phyloP scores from a whole-genome alignment of 202 grass and related monocot species.

The Carex arenaria region DNA sequence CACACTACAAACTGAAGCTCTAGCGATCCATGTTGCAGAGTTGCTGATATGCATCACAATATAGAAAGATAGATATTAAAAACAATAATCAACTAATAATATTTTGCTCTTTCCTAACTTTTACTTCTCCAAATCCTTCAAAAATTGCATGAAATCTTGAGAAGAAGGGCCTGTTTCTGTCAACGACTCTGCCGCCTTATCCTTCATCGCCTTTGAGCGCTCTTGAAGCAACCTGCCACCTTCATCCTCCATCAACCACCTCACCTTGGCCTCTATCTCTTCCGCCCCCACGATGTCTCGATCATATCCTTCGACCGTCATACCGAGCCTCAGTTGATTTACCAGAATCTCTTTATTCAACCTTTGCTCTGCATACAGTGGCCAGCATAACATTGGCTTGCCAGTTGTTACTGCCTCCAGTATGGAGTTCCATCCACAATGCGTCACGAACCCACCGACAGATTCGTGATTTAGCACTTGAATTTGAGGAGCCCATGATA shows the following conservation, averaged over 20 bases:
- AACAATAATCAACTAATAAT: too few species aligned
- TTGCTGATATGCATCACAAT: too few species aligned
- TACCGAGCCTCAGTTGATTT: slow-evolving; percentile 20
- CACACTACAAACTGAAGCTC: too few species aligned
- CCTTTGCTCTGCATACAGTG: slow-evolving; percentile 46
- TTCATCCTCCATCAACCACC: slow-evolving; percentile 43
- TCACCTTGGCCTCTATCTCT: slow-evolving; percentile 51
- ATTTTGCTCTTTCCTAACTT: too few species aligned
- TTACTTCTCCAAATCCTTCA: too few species aligned
- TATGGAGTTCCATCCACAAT: slow-evolving; percentile 42
- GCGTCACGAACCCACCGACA: slow-evolving; percentile 24
- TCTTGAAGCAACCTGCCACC: slow-evolving; percentile 23
- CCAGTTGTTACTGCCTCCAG: slow-evolving; percentile 37
- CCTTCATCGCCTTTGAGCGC: background rate
- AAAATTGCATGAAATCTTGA: too few species aligned
- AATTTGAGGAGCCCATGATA: slow-evolving; percentile 54
- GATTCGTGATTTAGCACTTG: slow-evolving; percentile 41
- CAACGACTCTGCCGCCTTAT: slow-evolving; percentile 14
- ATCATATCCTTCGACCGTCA: slow-evolving; percentile 41
- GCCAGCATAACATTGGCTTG: slow-evolving; percentile 53
- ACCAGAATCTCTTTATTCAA: slow-evolving; percentile 43
- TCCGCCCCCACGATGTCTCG: slow-evolving; percentile 16
- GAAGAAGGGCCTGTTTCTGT: slow-evolving; percentile 25
- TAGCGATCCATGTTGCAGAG: too few species aligned
- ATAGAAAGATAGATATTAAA: too few species aligned